These are phyloP conservation scores for Diphasiastrum complanatum DNA, from an alignment of 83 land plant species.

Conservation along the genomic window DNA sequence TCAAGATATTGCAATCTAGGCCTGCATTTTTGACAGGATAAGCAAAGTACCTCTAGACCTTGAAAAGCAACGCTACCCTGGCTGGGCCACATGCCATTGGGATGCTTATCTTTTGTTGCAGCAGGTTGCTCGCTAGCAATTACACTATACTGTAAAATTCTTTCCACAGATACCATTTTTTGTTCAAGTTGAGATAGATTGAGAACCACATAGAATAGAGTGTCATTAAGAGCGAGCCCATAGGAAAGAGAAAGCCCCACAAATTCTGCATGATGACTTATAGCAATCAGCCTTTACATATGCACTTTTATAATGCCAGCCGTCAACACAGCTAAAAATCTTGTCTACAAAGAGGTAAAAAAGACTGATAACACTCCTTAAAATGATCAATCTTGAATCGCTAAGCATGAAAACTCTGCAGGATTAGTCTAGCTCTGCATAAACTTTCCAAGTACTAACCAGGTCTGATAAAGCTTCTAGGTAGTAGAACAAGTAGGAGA, in stretches of 20 bases:
- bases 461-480: conserved; percentile 15
- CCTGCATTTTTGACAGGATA: too few relatives aligned
- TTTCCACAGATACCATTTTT: conserved; percentile 13
- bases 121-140: conserved; percentile 13
- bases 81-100: conserved; percentile 5
- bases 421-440: too few relatives aligned
- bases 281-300: too few relatives aligned
- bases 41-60: conserved; percentile 10
- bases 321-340: background rate
- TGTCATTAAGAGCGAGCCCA: conserved; percentile 9
- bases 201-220: background rate
- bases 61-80: background rate
- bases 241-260: conserved; percentile 14
- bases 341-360: background rate
- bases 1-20: too few relatives aligned
- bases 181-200: conserved; percentile 8
- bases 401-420: background rate
- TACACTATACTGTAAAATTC: conserved; percentile 8
- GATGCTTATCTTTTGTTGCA: background rate
- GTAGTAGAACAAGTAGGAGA: conserved; percentile 20
- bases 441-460: too few relatives aligned
- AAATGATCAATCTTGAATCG: background rate
- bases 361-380: background rate
- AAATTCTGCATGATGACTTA: conserved; percentile 25
- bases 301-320: too few relatives aligned